Base-by-base conservation (phyloP, 352 stramenopile genomes). In the Phytophthora uliginosa region DNA sequence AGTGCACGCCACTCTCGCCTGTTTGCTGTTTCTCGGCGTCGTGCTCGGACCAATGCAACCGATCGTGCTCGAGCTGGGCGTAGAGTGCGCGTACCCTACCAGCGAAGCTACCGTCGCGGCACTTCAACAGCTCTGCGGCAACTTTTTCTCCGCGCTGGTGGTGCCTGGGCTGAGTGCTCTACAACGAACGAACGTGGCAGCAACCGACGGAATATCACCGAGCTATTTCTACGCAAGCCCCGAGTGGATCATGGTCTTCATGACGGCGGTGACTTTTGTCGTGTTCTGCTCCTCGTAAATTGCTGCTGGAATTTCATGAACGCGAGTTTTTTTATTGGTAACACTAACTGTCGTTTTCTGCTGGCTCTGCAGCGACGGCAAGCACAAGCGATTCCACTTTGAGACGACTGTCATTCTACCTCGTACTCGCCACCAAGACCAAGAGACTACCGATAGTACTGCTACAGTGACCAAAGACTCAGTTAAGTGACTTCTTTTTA, bases 91-190 rank as follows among this genome's bases (percentile, higher is more conserved):
- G 4, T 91, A 86, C 53, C 86, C 86, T 4, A 93, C 86, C 12
- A 92, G 84, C 36, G 86, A 93, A 40, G 79, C 86, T n/a, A 92
- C 86, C 0, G 86, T 93, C 33, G 86, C 86, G 4, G 86, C 84
- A 45, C 73, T 93, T 6, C 84, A 93, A 54, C 86, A 93, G 59
- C 82, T 93, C 40, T 90, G 82, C 63, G 86, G 86, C 17, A 93
- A 93, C 57, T 86, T 92, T 33, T 69, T 93, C 0, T 93, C 86
- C 55, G 86, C 83, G 17, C 66, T 90, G 31, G 28, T 84, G 4
- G 83, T 93, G 1, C 83, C 85, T 2, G 73, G 73, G 0, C 57
- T 93, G 4, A 88, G 82, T 50, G 62, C 82, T 17, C 26, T 93
- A 22, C 78, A 83, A n/a, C 71, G 82, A 7, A 78, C 60, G 8